Evolutionary conservation across 2,329 filamentous ascomycete species (phyloP).

Genomic region (Ophiocordyceps robertsii): DNA sequence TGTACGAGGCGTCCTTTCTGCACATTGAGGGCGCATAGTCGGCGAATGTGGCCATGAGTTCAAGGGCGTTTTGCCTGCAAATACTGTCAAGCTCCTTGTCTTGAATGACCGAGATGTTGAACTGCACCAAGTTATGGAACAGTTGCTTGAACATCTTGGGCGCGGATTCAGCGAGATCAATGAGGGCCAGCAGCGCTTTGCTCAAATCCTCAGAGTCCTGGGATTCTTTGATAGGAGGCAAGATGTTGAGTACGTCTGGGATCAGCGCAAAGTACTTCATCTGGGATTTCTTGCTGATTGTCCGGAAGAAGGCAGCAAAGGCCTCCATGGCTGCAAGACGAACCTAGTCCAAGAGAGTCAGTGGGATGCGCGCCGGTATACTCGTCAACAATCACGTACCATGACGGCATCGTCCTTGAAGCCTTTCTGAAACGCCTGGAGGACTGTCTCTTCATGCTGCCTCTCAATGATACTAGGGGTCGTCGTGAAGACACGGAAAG

Average conservation of each 20-base stretch:
- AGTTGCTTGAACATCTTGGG: slow-evolving; percentile 95
- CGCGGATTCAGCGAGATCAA: slow-evolving; percentile 86
- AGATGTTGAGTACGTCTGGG: slow-evolving; percentile 83
- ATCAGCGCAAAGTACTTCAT: slow-evolving; percentile 78
- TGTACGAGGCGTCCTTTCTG: slow-evolving; percentile 84
- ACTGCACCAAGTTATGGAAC: slow-evolving; percentile 87
- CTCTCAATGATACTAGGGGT: slow-evolving; percentile 93
- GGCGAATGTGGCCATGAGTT: slow-evolving; percentile 96
- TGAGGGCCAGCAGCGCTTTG: slow-evolving; percentile 78
- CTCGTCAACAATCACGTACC: slow-evolving; percentile 31
- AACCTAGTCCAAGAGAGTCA: slow-evolving; percentile 39
- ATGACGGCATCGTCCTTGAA: slow-evolving; percentile 80
- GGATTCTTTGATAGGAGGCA: slow-evolving; percentile 85
- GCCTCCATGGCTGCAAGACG: slow-evolving; percentile 91
- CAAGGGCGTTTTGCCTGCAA: slow-evolving; percentile 84
- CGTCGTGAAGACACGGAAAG: slow-evolving; percentile 89
- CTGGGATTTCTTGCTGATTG: slow-evolving; percentile 76
- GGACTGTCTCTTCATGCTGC: slow-evolving; percentile 84
- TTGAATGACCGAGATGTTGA: slow-evolving; percentile 85
- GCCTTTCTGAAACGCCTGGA: slow-evolving; percentile 76
- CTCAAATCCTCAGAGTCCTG: slow-evolving; percentile 84
- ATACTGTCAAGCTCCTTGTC: slow-evolving; percentile 90
- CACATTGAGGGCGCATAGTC: slow-evolving; percentile 92
- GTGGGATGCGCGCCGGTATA: neutral
- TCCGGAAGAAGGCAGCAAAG: slow-evolving; percentile 91